Base-by-base conservation (phyloP, 2,329 filamentous ascomycete genomes). In the Grosmannia penicillata region DNA sequence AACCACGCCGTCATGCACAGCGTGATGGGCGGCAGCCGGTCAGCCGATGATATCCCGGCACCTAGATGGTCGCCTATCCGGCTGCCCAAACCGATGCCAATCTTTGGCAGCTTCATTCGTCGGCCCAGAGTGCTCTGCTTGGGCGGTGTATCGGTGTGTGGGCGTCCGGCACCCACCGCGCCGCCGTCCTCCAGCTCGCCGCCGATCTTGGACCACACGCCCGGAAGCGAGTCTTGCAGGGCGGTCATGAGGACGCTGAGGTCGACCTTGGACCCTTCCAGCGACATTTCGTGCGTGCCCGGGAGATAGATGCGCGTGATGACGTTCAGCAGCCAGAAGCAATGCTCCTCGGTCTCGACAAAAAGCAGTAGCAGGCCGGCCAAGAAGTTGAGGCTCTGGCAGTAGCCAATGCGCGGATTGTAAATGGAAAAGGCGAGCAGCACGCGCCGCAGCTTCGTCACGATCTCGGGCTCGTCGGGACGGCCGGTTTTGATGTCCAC, bases 1-100 rank as follows among this genome's bases (percentile, higher is more conserved):
- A 96, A 93, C 89, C 89, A 96, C 4, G 87, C 83, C 9, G 87
- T 94, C 57, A 91, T 85, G 48, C 86, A 93, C 6, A 96, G 70
- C 1, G 84, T 91, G 47, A 96, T 89, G 11, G 89, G 87, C 0
- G 89, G 89, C 10, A 95, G 69, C 5, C 81, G 71, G 36, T 57
- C 54, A 6, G 36, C 41, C 15, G 43, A 46, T 4, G 39, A 18
- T 2, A 23, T 35, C 3, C 27, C 33, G 33, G 32, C 28, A n/a
- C n/a, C n/a, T n/a, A n/a, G n/a, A n/a, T 5, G 19, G 14, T 3
- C 4, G 15, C 17, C 3, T 17, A 26, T 17, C 6, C 62, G 60
- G 4, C 60, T 62, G 10, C 63, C 57, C 33, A 60, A 59, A 31
- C 51, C 56, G 30, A 55, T 53, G 38, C 56, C 51, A 21, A 61